Evolutionary conservation across 2,329 filamentous ascomycete species (phyloP).

Genomic region (Phyllosticta paracitricarpa): DNA sequence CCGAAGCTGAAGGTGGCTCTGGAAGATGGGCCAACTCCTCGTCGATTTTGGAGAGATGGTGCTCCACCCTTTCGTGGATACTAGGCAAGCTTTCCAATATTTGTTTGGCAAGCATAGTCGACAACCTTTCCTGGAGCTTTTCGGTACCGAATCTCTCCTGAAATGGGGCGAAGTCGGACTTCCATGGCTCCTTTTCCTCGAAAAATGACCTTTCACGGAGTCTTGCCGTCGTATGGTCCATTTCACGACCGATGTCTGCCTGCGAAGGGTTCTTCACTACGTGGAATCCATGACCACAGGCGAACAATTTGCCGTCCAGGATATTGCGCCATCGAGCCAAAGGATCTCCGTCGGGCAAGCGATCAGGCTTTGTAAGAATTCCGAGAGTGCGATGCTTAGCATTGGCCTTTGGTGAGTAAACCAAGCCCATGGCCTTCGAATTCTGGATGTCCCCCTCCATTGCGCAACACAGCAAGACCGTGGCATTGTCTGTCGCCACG

Average conservation of each 20-base stretch:
- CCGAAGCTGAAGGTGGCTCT: slow-evolving; percentile 49
- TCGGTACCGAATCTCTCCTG: slow-evolving; percentile 41
- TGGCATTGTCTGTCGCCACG: slow-evolving; percentile 49
- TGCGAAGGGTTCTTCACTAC: slow-evolving; percentile 57
- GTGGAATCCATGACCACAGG: slow-evolving; percentile 66
- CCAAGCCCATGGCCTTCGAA: slow-evolving; percentile 58
- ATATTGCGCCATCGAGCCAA: slow-evolving; percentile 54
- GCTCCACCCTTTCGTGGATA: slow-evolving; percentile 35
- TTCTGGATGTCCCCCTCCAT: slow-evolving; percentile 73
- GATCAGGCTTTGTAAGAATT: slow-evolving; percentile 78
- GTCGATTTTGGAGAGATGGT: slow-evolving; percentile 43
- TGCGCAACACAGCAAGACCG: slow-evolving; percentile 66
- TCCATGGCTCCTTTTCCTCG: slow-evolving; percentile 34
- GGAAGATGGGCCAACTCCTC: slow-evolving; percentile 49
- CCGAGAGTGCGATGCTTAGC: slow-evolving; percentile 40
- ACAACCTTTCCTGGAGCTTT: slow-evolving; percentile 41
- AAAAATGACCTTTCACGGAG: slow-evolving; percentile 44
- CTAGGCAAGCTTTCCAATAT: slow-evolving; percentile 32
- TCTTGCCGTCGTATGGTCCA: slow-evolving; percentile 40
- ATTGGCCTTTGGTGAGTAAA: slow-evolving; percentile 26
- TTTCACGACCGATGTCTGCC: slow-evolving; percentile 35
- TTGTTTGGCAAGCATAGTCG: slow-evolving; percentile 37
- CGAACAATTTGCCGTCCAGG: slow-evolving; percentile 51
- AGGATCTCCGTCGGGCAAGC: slow-evolving; percentile 44
- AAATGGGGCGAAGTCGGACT: slow-evolving; percentile 28